Evolutionary conservation across 495 filamentous ascomycete genomes (phyloP).

Genomic region (Hypoxylon fuscum): DNA sequence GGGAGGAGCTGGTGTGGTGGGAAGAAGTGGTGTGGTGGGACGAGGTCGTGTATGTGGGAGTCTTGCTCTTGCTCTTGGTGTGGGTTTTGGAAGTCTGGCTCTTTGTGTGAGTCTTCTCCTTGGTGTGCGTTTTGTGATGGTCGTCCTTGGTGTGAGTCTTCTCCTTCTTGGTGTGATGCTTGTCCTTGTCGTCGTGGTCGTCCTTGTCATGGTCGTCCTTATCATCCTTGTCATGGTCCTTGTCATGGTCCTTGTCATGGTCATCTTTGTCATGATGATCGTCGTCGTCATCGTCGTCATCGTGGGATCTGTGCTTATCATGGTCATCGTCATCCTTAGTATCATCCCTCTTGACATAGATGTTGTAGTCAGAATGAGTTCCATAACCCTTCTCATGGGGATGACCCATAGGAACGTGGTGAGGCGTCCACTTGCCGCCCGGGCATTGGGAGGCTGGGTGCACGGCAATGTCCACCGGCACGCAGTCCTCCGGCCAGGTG

Average conservation of each 20-base stretch:
- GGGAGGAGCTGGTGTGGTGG: not conserved
- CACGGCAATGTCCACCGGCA: slow-evolving; percentile 15
- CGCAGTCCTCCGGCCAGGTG: slow-evolving; percentile 25
- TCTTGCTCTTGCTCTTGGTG: too few relatives aligned
- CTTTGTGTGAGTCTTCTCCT: not conserved
- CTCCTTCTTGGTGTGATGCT: not conserved
- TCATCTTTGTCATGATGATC: not conserved
- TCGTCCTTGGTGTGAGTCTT: not conserved
- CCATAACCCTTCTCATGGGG: not conserved
- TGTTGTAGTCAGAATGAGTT: not conserved
- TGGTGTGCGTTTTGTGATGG: not conserved
- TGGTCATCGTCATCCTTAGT: not conserved
- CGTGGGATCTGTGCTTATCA: not conserved
- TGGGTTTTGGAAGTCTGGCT: too few relatives aligned
- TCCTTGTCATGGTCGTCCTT: not conserved
- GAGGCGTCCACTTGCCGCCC: not conserved
- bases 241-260: not conserved
- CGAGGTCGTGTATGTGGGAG: too few relatives aligned
- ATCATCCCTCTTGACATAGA: not conserved
- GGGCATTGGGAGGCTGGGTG: not conserved
- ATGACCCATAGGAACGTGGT: not conserved
- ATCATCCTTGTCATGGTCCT: not conserved
- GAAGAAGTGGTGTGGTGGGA: not conserved
- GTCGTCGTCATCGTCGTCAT: not conserved
- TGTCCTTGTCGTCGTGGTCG: not conserved